Evolutionary conservation across 495 filamentous ascomycete species (phyloP), one percentile per base, ranked within the genome.

Genomic region (Trichoderma parareesei): DNA sequence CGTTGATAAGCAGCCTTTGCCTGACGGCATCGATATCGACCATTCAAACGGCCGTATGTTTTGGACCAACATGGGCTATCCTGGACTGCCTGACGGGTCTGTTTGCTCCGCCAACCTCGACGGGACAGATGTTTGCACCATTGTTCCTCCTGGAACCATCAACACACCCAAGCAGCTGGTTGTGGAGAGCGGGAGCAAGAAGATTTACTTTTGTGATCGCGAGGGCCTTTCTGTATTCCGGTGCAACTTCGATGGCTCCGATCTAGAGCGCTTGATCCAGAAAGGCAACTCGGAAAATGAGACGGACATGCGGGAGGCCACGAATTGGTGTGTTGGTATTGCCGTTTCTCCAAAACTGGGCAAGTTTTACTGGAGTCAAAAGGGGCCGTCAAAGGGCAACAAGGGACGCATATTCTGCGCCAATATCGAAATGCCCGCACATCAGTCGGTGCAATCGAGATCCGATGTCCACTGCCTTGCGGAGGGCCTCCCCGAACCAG

Each of bases 151-250:
- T 0, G 78, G 78, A 0, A 60, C 67, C 4, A 67, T 77, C 11
- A 72, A 82, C 68, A 85, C 82, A 0, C 81, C 81, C 2, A 85
- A 85, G 63, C 81, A 85, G 67, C 66, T 83, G 38, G 62, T 70
- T 3, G 67, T 78, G 3, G 73, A 73, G 35, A 67, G 73, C 1
- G 61, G 59, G 1, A 62, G 62, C 5, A 38, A 69, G 44, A 72
- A 79, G 61, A 37, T 83, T 0, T 83, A 81, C 66, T 81, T 79
- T 65, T 79, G 74, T 61, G 81, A 84, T 65, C 77, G 81, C 0
- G 81, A 82, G 62, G 81, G 81, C 6, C 69, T 75, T 62, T 38
- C 75, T 14, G 75, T 84, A 1, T 69, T 74, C 59, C 72, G 78
- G 2, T 71, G 71, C 64, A 69, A 74, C 61, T 74, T 73, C 14